phyloP scores from a whole-genome alignment of 148 eudicot species.

The Rhododendron vialii region DNA sequence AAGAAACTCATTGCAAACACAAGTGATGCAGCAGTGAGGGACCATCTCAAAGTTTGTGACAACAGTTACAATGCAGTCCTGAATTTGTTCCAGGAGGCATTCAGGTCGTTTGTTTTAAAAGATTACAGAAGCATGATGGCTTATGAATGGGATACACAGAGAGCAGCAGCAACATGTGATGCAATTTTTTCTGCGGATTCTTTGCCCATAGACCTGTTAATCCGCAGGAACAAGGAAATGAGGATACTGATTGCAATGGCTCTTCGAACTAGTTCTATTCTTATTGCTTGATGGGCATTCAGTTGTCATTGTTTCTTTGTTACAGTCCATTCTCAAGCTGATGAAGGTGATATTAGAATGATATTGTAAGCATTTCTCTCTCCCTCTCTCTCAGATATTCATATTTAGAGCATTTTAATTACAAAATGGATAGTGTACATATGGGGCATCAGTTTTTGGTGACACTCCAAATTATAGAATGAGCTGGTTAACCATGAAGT shows the following conservation, averaged over 20 bases:
- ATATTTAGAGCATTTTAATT: neutral
- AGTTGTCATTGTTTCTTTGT: neutral
- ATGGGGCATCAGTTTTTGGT: neutral
- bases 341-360: neutral
- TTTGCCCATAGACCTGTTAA: neutral
- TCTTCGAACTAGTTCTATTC: neutral
- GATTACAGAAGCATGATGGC: neutral
- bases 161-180: neutral
- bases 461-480: neutral
- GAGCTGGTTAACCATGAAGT: neutral
- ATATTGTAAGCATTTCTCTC: neutral
- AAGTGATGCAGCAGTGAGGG: neutral
- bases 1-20: neutral
- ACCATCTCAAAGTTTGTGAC: neutral
- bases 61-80: neutral
- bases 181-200: neutral
- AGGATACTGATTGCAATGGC: neutral
- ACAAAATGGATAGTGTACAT: neutral
- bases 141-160: neutral
- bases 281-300: neutral
- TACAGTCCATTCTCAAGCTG: neutral
- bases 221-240: neutral
- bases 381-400: neutral
- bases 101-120: neutral
- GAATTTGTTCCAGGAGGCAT: neutral